A percentile compares a stretch with the other conserved stretches of the same genome.
Evolutionary conservation across 176 grass and related monocot species (phyloP).

Genomic region (Neostapfia colusana): DNA sequence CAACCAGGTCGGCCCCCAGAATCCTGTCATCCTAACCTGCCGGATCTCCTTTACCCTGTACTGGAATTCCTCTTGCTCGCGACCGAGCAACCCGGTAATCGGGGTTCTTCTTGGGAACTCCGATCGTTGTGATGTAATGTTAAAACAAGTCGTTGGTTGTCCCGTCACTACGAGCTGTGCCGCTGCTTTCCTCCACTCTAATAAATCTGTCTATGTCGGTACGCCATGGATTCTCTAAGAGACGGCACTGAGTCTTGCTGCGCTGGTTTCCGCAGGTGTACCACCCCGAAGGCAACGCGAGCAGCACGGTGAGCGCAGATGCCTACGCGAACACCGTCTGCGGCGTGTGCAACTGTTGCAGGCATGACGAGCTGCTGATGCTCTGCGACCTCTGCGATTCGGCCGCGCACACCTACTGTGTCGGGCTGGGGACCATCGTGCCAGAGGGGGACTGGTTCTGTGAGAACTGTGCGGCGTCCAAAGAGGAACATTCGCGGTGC

Average conservation of each 20-base stretch:
- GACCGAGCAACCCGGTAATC: neutral
- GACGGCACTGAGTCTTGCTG: neutral
- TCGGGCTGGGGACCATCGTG: conserved; percentile 53
- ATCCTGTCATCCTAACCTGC: neutral
- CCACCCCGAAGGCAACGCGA: conserved; percentile 55
- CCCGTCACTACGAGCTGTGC: neutral
- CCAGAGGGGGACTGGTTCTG: conserved; percentile 85
- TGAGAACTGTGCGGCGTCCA: conserved; percentile 51
- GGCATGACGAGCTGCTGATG: conserved; percentile 56
- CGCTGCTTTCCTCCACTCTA: neutral
- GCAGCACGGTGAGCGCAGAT: conserved; percentile 27
- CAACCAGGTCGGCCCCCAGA: conserved; percentile 57
- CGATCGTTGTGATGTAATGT: neutral
- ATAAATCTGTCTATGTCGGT: neutral
- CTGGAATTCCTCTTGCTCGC: neutral
- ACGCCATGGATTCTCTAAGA: conserved; percentile 16
- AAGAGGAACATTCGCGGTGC: conserved; percentile 54
- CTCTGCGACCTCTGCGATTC: conserved; percentile 76
- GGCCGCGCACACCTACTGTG: conserved; percentile 61
- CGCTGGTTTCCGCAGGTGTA: conserved; percentile 44
- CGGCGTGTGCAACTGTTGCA: conserved; percentile 47
- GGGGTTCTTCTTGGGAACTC: neutral
- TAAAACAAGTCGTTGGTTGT: neutral
- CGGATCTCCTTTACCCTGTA: neutral
- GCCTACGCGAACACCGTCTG: conserved; percentile 48